phyloP scores from a whole-genome alignment of 441 rosid species.

The Geranium incanum region DNA sequence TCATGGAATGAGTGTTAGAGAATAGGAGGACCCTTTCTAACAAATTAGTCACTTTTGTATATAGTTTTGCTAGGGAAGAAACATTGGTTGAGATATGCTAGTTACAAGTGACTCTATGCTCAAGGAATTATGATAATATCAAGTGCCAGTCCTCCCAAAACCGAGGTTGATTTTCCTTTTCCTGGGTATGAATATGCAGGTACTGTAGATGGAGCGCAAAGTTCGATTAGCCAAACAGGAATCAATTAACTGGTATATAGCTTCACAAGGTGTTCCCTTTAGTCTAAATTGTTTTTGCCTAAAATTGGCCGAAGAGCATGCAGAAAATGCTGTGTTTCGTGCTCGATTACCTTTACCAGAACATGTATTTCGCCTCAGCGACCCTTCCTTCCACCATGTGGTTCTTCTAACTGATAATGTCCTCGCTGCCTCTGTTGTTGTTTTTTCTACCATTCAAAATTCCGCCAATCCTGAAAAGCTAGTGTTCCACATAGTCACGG shows the following conservation, averaged over 20 bases:
- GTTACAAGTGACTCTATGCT: neutral
- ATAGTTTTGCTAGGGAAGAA: neutral
- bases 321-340: slow-evolving; percentile 73
- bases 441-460: slow-evolving; percentile 59
- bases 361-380: slow-evolving; percentile 55
- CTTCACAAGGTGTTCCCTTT: slow-evolving; percentile 81
- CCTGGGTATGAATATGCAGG: slow-evolving; percentile 33
- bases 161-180: neutral
- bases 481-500: slow-evolving; percentile 78
- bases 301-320: slow-evolving; percentile 76
- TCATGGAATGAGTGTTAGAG: neutral
- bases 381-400: slow-evolving; percentile 62
- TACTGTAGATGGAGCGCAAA: slow-evolving; percentile 60
- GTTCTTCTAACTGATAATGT: slow-evolving; percentile 81
- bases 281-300: slow-evolving; percentile 78
- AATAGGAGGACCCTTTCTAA: neutral
- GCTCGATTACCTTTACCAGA: slow-evolving; percentile 72
- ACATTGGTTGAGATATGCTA: neutral
- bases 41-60: neutral
- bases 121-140: neutral
- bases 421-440: slow-evolving; percentile 80
- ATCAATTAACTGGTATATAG: slow-evolving; percentile 79
- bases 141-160: neutral
- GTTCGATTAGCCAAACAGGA: slow-evolving; percentile 67
- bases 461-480: slow-evolving; percentile 56